These are phyloP conservation scores for Tulasnella sp. DNA, from an alignment of 768 basidiomycete genomes.

Conservation along the genomic window DNA sequence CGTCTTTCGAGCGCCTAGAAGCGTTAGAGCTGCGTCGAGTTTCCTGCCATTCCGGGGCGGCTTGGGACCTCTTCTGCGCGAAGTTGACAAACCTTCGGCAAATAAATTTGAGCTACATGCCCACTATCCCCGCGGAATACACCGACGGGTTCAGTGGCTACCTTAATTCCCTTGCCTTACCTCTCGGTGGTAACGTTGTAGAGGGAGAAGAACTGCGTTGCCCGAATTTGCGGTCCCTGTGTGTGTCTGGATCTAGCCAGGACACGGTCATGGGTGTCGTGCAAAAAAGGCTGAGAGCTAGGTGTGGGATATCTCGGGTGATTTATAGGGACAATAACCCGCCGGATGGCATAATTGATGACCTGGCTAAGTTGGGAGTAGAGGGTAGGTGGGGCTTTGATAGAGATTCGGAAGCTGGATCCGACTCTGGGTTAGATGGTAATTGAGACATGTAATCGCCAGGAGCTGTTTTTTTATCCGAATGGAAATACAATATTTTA, in stretches of 20 bases:
- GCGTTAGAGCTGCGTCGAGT: background rate
- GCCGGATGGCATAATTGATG: background rate
- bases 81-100: background rate
- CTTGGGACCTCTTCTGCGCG: background rate
- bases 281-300: too few species aligned
- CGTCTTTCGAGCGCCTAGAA: background rate
- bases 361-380: background rate
- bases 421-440: background rate
- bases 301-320: background rate
- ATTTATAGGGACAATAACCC: background rate
- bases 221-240: too few species aligned
- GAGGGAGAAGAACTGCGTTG: too few species aligned
- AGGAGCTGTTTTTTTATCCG: background rate
- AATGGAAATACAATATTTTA: background rate
- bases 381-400: background rate
- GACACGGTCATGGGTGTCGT: too few species aligned
- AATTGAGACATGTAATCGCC: background rate
- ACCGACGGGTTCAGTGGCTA: background rate
- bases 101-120: background rate
- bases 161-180: background rate
- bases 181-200: too few species aligned
- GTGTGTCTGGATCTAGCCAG: too few species aligned
- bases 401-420: background rate
- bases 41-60: background rate
- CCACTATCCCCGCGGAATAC: background rate